Conservation (phyloP, 371 early-diverging fungal species). For the Mortierella sp. region DNA sequence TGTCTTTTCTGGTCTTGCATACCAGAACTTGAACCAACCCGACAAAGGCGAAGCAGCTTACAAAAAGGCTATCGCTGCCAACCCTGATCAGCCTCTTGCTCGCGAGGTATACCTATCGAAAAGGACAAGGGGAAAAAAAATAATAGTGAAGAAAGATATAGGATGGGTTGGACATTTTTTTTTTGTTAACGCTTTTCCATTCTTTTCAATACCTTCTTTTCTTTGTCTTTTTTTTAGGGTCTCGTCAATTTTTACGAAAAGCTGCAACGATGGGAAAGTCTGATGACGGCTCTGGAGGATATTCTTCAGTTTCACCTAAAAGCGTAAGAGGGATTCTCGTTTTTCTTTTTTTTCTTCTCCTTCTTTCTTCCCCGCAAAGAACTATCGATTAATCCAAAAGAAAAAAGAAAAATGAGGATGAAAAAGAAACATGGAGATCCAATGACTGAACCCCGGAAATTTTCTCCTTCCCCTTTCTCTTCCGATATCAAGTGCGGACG, state of each 20-base stretch:
- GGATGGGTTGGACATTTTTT: neutral
- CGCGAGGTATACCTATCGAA: constrained; percentile 71
- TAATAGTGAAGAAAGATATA: too few relatives aligned
- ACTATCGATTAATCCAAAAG: too few relatives aligned
- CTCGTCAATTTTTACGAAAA: constrained; percentile 70
- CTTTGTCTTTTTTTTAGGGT: constrained; percentile 54
- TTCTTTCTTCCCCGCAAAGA: too few relatives aligned
- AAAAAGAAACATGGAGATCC: constrained; percentile 41
- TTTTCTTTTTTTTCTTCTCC: constrained; percentile 30
- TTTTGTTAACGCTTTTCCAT: neutral
- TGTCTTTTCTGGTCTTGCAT: constrained; percentile 83
- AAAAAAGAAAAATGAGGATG: too few relatives aligned
- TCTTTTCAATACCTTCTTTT: too few relatives aligned
- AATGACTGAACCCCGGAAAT: constrained; percentile 27
- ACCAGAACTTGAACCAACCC: constrained; percentile 72
- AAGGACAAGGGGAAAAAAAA: too few relatives aligned
- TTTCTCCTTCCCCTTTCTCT: neutral
- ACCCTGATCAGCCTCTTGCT: constrained; percentile 70
- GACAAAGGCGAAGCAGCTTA: constrained; percentile 77
- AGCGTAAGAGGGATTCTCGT: constrained; percentile 36
- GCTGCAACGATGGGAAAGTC: constrained; percentile 52
- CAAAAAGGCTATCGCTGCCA: constrained; percentile 71
- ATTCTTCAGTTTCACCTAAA: constrained; percentile 48
- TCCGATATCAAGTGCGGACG: constrained; percentile 56
- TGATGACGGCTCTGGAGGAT: constrained; percentile 50